These are phyloP conservation scores for Simplicillium aogashimaense DNA, from an alignment of 2,329 filamentous ascomycete species.

Conservation along the genomic window DNA sequence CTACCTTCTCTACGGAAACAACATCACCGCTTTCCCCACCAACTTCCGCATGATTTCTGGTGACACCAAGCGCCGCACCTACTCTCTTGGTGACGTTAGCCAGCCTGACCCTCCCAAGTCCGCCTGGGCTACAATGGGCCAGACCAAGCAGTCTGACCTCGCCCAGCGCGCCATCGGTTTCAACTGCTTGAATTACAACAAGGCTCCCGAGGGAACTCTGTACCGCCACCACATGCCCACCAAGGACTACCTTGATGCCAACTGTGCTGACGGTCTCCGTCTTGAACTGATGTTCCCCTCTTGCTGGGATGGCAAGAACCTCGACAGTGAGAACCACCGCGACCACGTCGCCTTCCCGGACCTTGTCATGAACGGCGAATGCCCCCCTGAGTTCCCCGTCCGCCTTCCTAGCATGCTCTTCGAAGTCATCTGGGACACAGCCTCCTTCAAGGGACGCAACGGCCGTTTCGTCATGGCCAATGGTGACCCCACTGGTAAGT, in stretches of 20 bases:
- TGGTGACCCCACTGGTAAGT: conserved; percentile 68
- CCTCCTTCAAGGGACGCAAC: conserved; percentile 47
- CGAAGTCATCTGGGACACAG: conserved; percentile 76
- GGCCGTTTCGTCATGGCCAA: conserved; percentile 70
- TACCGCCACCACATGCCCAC: conserved; percentile 74
- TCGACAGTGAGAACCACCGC: conserved; percentile 44
- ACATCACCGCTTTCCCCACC: conserved; percentile 63
- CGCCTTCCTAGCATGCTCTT: conserved; percentile 70
- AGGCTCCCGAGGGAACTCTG: conserved; percentile 58
- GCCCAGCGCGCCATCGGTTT: conserved; percentile 79
- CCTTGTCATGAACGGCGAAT: conserved; percentile 65
- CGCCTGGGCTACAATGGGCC: conserved; percentile 52
- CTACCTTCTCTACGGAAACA: conserved; percentile 64
- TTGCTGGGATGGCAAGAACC: conserved; percentile 69
- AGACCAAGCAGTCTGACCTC: conserved; percentile 58
- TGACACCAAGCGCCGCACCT: conserved; percentile 56
- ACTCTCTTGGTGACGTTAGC: conserved; percentile 57
- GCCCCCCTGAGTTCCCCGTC: conserved; percentile 57
- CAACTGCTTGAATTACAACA: conserved; percentile 83
- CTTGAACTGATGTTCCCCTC: conserved; percentile 82
- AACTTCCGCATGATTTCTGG: conserved; percentile 79
- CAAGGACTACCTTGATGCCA: conserved; percentile 68
- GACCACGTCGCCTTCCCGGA: conserved; percentile 70
- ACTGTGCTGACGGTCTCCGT: conserved; percentile 74
- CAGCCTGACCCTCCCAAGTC: conserved; percentile 58